Evolutionary conservation across 179 eudicot species (phyloP), one percentile per base, ranked within the genome.

Genomic region (Beta corolliflora): DNA sequence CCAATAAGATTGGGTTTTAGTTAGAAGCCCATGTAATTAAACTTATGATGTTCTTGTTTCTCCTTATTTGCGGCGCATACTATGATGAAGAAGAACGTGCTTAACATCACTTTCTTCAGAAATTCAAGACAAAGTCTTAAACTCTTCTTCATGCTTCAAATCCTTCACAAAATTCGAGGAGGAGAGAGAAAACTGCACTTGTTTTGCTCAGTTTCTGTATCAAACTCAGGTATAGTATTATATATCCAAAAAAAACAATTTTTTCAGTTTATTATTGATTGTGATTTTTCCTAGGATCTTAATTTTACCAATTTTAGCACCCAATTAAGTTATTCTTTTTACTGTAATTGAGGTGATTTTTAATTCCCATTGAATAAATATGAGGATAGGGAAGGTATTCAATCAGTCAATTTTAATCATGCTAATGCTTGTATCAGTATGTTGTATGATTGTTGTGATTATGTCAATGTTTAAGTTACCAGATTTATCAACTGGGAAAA

Each of bases 391-490:
- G 12, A 81, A 67, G 48, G 9, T 83, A 19, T 81, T 85, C 19
- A 77, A 63, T 73, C 84, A 80, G 14, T 83, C 88, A 58, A 69
- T 83, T 79, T 65, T 80, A 25, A 21, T 69, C 2, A 29, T 81
- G 29, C 55, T 76, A 45, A 15, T 85, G 23, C 44, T 79, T 19
- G 68, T 88, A 9, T 81, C 84, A 73, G 7, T 83, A 7, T 79
- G 80, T 25, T 88, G 88, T 79, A 54, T 84, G 70, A 18, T 81
- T 66, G 67, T 88, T 6, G 31, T 85, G 79, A 65, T 77, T 52
- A 48, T 79, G 31, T 85, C 88, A 76, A 55, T 86, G 77, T 68
- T 72, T 36, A 83, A 70, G 29, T 74, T 88, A 84, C 90, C 90
- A 12, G 82, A 84, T 44, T 44, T 80, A 55, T 56, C 81, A 48